Conservation (phyloP, 2,329 filamentous ascomycete genomes). For the Penicillium sp. region DNA sequence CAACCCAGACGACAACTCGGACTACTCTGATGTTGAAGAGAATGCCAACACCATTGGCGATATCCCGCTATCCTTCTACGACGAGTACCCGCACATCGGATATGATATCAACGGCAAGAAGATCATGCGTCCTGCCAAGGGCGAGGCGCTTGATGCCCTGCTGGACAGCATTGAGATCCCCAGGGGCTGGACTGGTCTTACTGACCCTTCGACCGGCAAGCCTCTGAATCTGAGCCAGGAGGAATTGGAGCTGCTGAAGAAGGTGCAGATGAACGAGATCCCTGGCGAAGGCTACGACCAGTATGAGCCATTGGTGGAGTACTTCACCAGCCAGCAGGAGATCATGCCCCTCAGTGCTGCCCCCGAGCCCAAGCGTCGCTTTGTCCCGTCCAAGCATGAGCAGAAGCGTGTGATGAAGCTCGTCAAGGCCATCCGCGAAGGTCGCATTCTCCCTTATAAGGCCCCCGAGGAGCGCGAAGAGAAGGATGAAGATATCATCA, state of each 20-base stretch:
- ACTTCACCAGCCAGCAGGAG: conserved; percentile 88
- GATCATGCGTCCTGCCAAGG: conserved; percentile 93
- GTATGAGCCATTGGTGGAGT: conserved; percentile 92
- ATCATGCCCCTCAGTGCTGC: conserved; percentile 94
- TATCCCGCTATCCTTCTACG: conserved; percentile 93
- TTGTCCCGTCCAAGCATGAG: conserved; percentile 95
- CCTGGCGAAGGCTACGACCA: conserved; percentile 89
- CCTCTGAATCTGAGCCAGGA: conserved; percentile 84
- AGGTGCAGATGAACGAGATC: conserved; percentile 86
- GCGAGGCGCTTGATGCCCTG: conserved; percentile 88
- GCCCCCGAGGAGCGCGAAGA: conserved; percentile 74
- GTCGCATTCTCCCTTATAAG: conserved; percentile 88
- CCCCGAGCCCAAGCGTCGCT: conserved; percentile 93
- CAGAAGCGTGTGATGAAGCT: conserved; percentile 96
- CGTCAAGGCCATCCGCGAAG: conserved; percentile 92
- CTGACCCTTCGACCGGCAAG: conserved; percentile 91
- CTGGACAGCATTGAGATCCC: conserved; percentile 96
- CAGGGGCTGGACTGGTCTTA: conserved; percentile 95
- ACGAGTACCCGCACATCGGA: conserved; percentile 96
- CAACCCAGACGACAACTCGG: conserved; percentile 92
- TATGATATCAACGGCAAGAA: conserved; percentile 99
- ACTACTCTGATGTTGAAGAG: conserved; percentile 83
- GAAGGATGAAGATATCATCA: conserved; percentile 70
- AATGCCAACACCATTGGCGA: conserved; percentile 90
- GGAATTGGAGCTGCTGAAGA: conserved; percentile 84